Conservation (phyloP, 2,329 filamentous ascomycete genomes). For the Stagonosporopsis cucurbitacearum region DNA sequence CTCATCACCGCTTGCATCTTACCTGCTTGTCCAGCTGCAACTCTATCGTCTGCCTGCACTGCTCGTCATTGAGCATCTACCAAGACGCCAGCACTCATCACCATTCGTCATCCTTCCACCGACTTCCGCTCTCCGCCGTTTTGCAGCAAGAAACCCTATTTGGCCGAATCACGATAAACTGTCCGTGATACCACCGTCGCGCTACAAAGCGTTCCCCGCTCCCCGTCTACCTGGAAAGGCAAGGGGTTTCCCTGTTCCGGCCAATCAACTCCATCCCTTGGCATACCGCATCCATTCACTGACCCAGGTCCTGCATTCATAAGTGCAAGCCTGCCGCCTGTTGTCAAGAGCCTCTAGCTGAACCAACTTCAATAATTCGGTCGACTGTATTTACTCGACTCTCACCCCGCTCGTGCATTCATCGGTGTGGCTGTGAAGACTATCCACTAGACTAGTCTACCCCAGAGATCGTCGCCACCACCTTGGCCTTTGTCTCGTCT, state of each 20-base stretch:
- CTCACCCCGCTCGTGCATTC: conserved; percentile 18
- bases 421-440: conserved; percentile 26
- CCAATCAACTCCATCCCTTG: conserved; percentile 40
- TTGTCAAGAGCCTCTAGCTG: conserved; percentile 9
- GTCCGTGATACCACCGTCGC: conserved; percentile 25
- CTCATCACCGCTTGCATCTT: conserved; percentile 25
- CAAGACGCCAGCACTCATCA: conserved; percentile 24
- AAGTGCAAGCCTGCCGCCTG: conserved; percentile 24
- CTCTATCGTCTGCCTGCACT: conserved; percentile 4
- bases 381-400: conserved; percentile 7
- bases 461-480: conserved; percentile 29
- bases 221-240: conserved; percentile 18
- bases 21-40: conserved; percentile 6
- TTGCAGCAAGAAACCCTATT: conserved; percentile 12
- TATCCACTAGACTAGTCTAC: conserved; percentile 25
- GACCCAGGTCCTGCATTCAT: conserved; percentile 26
- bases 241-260: conserved; percentile 24
- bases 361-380: conserved; percentile 17
- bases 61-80: conserved; percentile 25
- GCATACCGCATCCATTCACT: conserved; percentile 27
- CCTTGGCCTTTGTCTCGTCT: conserved; percentile 26
- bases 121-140: conserved; percentile 24
- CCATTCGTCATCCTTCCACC: conserved; percentile 29
- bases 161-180: conserved; percentile 19
- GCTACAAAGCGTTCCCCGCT: conserved; percentile 22